These are phyloP conservation scores for Phytophthora uliginosa DNA, from an alignment of 352 stramenopile genomes.

Conservation along the genomic window DNA sequence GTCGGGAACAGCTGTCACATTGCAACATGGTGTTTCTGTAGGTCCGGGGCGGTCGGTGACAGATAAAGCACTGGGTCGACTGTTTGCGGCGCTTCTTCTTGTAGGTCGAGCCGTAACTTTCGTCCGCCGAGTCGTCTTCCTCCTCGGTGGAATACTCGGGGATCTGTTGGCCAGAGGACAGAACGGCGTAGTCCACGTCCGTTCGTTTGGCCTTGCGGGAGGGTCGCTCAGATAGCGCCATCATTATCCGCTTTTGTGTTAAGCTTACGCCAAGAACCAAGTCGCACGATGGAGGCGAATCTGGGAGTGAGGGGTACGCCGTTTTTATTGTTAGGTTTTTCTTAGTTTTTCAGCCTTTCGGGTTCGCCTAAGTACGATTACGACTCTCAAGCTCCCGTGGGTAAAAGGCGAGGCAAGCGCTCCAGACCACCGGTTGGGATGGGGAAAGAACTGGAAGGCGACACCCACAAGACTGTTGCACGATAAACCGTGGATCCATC, in stretches of 20 bases:
- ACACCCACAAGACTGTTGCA: slow-evolving; percentile 25
- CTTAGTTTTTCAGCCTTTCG: slow-evolving; percentile 25
- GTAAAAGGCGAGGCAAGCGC: slow-evolving; percentile 20
- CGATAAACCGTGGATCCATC: slow-evolving; percentile 10
- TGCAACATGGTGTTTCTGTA: slow-evolving; percentile 67
- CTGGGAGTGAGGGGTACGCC: slow-evolving; percentile 39
- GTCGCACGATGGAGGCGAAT: slow-evolving; percentile 37
- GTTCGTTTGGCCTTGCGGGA: slow-evolving; percentile 77
- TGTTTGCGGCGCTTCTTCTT: slow-evolving; percentile 52
- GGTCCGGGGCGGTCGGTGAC: slow-evolving; percentile 38
- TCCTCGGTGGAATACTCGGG: slow-evolving; percentile 83
- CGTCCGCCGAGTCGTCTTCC: slow-evolving; percentile 64
- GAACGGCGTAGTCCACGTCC: slow-evolving; percentile 83
- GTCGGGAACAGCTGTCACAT: slow-evolving; percentile 78
- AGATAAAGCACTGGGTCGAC: slow-evolving; percentile 71
- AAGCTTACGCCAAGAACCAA: slow-evolving; percentile 2
- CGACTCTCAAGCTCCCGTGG: background rate
- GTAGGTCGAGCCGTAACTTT: slow-evolving; percentile 47
- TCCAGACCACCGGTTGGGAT: slow-evolving; percentile 42
- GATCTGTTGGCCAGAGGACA: slow-evolving; percentile 82
- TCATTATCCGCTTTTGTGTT: slow-evolving; percentile 27
- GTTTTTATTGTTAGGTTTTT: slow-evolving; percentile 41
- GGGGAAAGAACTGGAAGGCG: slow-evolving; percentile 30
- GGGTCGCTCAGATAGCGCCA: slow-evolving; percentile 46
- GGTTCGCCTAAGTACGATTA: slow-evolving; percentile 40